Base-by-base conservation (phyloP, 306 rosid species). In the Astragalus membranaceus region DNA sequence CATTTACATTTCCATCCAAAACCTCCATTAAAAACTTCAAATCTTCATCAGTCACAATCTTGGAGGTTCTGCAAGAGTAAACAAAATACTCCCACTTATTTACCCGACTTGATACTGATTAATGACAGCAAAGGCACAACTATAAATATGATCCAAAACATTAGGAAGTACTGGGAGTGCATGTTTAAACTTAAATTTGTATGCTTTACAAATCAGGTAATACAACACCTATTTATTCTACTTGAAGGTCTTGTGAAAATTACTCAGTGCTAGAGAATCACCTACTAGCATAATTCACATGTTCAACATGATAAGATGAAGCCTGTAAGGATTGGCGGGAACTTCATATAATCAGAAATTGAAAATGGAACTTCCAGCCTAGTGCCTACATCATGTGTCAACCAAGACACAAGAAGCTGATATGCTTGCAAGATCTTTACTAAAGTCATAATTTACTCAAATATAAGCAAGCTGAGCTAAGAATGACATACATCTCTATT, bases 31-130 rank as follows among this genome's bases (percentile, higher is more conserved):
- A 64, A 77, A 81, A 80, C 90, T 81, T 83, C 75, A 94, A 87
- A 79, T 94, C 98, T 6, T 80, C 76, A 77, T 84, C 84, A 10
- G 95, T 72, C 42, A 88, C 92, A 57, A 80, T 16, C 67, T 80
- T 88, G 39, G 75, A 62, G 73, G 75, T 74, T 76, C 98, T 93
- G 91, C 90, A 75, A 70, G 78, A 73, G 57, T 56, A 73, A 53
- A 80, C 13, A 64, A 55, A 73, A 47, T 70, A 64, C 63, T 55
- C 71, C 52, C 14, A 51, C 62, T 52, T 48, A 52, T 20, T 14
- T 72, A 43, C 35, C 41, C 11, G 53, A 14, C 17, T 10, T 42
- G 57, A 67, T 35, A 67, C 49, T 36, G 35, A 14, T 33, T 12
- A 39, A 60, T 10, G 46, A 55, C 29, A 47, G 20, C 56, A 55